Base-by-base conservation (phyloP, 768 basidiomycete species). In the Phallus indusiatus region DNA sequence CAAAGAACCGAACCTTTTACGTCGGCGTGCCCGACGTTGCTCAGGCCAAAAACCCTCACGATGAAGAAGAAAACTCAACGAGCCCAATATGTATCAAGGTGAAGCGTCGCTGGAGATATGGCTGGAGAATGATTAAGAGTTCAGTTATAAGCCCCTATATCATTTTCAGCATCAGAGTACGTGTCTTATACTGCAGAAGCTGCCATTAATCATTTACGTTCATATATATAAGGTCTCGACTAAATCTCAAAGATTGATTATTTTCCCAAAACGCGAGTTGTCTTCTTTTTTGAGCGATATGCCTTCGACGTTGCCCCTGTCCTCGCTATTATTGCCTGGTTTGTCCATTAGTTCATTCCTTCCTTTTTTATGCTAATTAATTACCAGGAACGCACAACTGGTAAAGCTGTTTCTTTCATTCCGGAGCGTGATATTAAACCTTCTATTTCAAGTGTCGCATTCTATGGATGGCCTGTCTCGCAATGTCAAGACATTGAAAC, bases 401-500 rank as follows among this genome's bases (percentile, higher is more conserved):
- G 84, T 83, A 70, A 59, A 80, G 52, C 24, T 51, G 9, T 21
- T 5, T n/a, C 52, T 37, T 76, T 34, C 21, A 46, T 33, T 47
- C 4, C 34, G 36, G 17, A 10, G 42, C 54, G 65, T 51, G 51
- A 60, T 17, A 24, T 3, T 17, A n/a, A 52, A 21, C 54, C 51
- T 20, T 57, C 63, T 47, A 61, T n/a, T 64, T 61, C 55, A 67
- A 88, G 86, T 5, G 85, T 92, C 83, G 85, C 90, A 9, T 82
- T 90, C 62, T 86, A 91, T 64, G 88, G 88, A 14, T 90, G 86
- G 84, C 88, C 88, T 0, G 72, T 94, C 37, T 88, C 89, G 0
- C 91, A 95, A 68, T 97, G 94, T 67, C 93, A 96, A 69, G 79
- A 81, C 36, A 72, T 73, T 9, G 67, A 71, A 4, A 85, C 81